Conservation (phyloP, 768 basidiomycete species). For the Zangia roseola region DNA sequence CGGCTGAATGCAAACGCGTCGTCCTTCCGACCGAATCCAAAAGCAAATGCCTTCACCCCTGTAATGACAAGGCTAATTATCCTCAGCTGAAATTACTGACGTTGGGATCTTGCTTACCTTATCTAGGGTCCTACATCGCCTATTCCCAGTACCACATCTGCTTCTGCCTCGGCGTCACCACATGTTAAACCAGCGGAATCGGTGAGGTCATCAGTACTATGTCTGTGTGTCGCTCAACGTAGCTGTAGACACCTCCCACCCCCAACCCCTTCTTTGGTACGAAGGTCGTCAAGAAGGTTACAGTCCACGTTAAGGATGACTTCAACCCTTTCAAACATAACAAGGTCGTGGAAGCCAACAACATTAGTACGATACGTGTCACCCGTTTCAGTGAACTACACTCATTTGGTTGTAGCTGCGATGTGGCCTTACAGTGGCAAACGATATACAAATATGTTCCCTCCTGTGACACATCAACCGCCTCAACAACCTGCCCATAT, state of each 20-base stretch:
- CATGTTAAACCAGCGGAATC: conserved; percentile 58
- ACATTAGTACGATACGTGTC: conserved; percentile 58
- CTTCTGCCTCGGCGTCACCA: conserved; percentile 57
- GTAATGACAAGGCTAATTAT: conserved; percentile 36
- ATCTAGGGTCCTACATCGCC: conserved; percentile 47
- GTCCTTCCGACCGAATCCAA: conserved; percentile 87
- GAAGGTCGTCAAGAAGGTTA: conserved; percentile 69
- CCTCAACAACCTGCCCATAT: conserved; percentile 69
- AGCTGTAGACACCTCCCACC: conserved; percentile 40
- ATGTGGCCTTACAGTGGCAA: conserved; percentile 91
- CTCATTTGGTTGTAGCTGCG: conserved; percentile 45
- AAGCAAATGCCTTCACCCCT: conserved; percentile 74
- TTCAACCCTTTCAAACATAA: conserved; percentile 95
- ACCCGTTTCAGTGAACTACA: background rate
- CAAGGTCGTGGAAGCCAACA: conserved; percentile 72
- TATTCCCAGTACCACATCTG: conserved; percentile 39
- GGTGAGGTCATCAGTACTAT: conserved; percentile 32
- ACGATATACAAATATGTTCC: conserved; percentile 78
- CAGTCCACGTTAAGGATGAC: conserved; percentile 90
- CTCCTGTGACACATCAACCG: conserved; percentile 53
- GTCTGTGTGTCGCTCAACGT: conserved; percentile 9
- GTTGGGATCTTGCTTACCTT: conserved; percentile 7
- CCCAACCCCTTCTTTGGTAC: conserved; percentile 92
- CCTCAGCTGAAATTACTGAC: conserved; percentile 16
- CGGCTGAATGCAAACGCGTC: conserved; percentile 87